phyloP scores from a whole-genome alignment of 768 basidiomycete genomes.

The Sutorius australiensis region DNA sequence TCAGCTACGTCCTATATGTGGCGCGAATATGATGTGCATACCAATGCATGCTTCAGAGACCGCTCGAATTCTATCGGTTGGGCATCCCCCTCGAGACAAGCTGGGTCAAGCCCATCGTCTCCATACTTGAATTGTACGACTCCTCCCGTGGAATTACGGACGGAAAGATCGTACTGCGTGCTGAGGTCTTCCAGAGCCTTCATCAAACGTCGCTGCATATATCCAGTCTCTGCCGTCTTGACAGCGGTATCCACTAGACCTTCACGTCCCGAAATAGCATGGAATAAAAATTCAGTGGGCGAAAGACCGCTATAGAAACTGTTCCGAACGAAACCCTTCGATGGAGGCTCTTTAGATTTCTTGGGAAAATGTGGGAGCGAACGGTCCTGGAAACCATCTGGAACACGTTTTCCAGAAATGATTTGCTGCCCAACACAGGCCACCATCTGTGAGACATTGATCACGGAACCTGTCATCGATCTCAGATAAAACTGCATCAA shows the following conservation, averaged over 20 bases:
- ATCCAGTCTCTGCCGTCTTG: slow-evolving; percentile 99
- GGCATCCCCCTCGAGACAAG: slow-evolving; percentile 92
- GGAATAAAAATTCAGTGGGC: slow-evolving; percentile 96
- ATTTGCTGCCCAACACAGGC: slow-evolving; percentile 99
- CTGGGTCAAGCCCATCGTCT: slow-evolving; percentile 96
- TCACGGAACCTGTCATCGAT: slow-evolving; percentile 77
- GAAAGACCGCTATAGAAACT: slow-evolving; percentile 91
- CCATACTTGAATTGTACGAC: slow-evolving; percentile 97
- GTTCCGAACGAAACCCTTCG: slow-evolving; percentile 97
- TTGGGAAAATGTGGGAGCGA: slow-evolving; percentile 99
- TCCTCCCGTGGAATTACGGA: slow-evolving; percentile 90
- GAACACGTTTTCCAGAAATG: slow-evolving; percentile 96
- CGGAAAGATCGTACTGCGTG: slow-evolving; percentile 93
- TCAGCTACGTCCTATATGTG: background rate
- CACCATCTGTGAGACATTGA: slow-evolving; percentile 99
- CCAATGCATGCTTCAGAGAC: slow-evolving; percentile 82
- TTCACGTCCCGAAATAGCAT: slow-evolving; percentile 98
- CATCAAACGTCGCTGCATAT: slow-evolving; percentile 99
- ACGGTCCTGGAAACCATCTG: slow-evolving; percentile 97
- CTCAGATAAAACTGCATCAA: background rate
- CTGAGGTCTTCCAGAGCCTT: slow-evolving; percentile 97
- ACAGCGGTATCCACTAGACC: slow-evolving; percentile 99
- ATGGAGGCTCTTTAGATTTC: slow-evolving; percentile 92
- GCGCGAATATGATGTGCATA: slow-evolving; percentile 30
- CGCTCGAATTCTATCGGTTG: slow-evolving; percentile 88